These are phyloP conservation scores for Gossypium australe DNA, from an alignment of 345 rosid genomes.

Conservation along the genomic window DNA sequence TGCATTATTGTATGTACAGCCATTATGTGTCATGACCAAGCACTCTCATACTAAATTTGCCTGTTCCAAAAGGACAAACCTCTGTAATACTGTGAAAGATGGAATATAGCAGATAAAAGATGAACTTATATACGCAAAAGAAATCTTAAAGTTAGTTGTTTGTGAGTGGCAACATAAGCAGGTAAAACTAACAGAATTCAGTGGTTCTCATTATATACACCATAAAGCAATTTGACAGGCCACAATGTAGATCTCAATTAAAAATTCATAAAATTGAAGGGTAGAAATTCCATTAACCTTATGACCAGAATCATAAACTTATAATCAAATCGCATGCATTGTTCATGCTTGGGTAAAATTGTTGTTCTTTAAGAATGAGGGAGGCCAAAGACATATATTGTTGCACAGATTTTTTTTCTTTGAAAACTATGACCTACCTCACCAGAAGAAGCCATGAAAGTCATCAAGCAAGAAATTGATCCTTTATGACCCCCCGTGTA, in stretches of 20 bases:
- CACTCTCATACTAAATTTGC: not conserved
- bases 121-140: not conserved
- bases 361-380: not conserved
- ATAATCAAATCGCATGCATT: not conserved
- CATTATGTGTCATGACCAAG: not conserved
- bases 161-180: not conserved
- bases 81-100: not conserved
- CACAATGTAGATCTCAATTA: not conserved
- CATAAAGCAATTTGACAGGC: not conserved
- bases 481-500: slow-evolving; percentile 99
- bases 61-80: not conserved
- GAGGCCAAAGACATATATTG: not conserved
- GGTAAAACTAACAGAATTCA: not conserved
- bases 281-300: not conserved
- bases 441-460: slow-evolving; percentile 95
- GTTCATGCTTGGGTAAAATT: not conserved
- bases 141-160: not conserved
- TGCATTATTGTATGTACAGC: not conserved
- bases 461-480: slow-evolving; percentile 88
- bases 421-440: slow-evolving; percentile 54
- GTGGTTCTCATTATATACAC: not conserved
- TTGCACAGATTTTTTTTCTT: not conserved
- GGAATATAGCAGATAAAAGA: not conserved
- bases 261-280: not conserved
- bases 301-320: not conserved